Percentiles rank a stretch among this genome's conserved stretches.
Conservation (phyloP, 495 filamentous ascomycete genomes). For the Penicillium malachiteum region DNA sequence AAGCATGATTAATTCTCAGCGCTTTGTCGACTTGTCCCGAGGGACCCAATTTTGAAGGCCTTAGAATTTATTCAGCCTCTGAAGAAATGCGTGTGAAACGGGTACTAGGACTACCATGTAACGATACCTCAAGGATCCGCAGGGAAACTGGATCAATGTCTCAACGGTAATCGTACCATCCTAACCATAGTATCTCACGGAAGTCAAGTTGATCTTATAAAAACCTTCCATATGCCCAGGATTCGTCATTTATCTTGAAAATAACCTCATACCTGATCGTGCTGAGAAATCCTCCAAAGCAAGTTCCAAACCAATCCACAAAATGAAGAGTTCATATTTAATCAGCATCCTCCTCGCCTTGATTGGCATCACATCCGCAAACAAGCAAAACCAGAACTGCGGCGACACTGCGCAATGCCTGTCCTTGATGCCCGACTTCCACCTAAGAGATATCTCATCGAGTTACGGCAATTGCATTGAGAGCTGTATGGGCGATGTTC, state of each 20-base stretch:
- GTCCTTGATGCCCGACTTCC: not conserved
- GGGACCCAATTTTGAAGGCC: no score
- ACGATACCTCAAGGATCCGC: no score
- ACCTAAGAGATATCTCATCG: not conserved
- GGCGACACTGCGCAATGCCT: not conserved
- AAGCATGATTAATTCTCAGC: no score
- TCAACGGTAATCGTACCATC: no score
- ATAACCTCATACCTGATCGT: not conserved
- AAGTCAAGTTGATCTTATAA: no score
- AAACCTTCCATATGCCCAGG: no score
- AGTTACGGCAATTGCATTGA: not conserved
- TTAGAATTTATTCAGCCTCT: no score
- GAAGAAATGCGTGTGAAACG: no score
- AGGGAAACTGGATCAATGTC: no score
- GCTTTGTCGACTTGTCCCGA: no score
- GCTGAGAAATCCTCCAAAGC: not conserved
- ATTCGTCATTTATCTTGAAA: not conserved
- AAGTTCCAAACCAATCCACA: not conserved
- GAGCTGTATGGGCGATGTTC: not conserved
- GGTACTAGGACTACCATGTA: no score
- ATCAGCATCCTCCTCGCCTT: not conserved
- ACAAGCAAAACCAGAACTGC: not conserved
- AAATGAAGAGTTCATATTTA: not conserved
- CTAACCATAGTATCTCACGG: no score
- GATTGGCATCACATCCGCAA: not conserved